Base-by-base conservation (phyloP, 2,329 filamentous ascomycete genomes). In the Xylariaceae sp. region DNA sequence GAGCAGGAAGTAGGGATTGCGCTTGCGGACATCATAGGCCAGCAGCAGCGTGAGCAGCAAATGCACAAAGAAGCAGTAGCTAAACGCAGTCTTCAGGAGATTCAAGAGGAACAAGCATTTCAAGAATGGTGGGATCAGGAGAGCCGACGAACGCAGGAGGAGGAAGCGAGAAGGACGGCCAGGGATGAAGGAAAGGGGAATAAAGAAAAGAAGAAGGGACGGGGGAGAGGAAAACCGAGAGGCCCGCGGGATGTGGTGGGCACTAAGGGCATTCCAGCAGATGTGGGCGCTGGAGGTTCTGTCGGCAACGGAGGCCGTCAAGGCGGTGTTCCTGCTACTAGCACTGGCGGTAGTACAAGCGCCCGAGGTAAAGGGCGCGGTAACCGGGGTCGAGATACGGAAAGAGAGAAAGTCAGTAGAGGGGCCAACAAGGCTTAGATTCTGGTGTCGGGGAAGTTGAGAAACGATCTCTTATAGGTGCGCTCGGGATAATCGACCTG, bases 61-160 rank as follows among this genome's bases (percentile, higher is more conserved):
- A 78, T 80, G 15, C 82, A 94, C 46, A 84, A 81, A 39, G 90
- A 95, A 60, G 88, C 89, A 1, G 83, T 83, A 9, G 87, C 89
- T 2, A 96, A 95, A 66, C 79, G 91, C 42, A 93, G 87, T 49
- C 68, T 98, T 22, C 83, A 94, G 57, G 93, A 97, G 49, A 98
- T 98, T 44, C 93, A 98, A 62, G 82, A 93, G 51, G 93, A 98
- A 64, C 93, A 98, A 60, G 89, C 89, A 38, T 98, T 98, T 61
- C 88, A 96, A 60, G 83, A 94, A 61, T 95, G 90, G 89, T 95
- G 89, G 89, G 88, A 94, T 51, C 82, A 86, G 48, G 90, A 95
- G 63, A 89, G 83, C 54, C 75, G 76, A 45, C 74, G 86, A 19
- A 78, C 85, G 29, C 83, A 84, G 49, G 79, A 84, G 51, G 80